Conservation (phyloP, 177 flowering plant genomes). For the Vitis hybrid region DNA sequence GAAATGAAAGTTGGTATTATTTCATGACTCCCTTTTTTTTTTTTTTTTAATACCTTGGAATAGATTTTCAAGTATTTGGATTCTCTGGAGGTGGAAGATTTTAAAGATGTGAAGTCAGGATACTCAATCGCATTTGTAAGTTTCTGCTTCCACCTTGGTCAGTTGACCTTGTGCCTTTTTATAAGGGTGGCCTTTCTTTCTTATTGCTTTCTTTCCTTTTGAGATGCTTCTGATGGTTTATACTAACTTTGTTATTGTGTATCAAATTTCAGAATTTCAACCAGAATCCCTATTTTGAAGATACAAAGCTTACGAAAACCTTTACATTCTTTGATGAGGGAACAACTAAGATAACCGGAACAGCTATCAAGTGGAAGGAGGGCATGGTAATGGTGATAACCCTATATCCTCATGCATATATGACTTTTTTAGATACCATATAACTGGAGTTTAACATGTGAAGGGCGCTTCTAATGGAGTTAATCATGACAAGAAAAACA, state of each 20-base stretch:
- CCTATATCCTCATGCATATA: background rate
- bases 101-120: conserved; percentile 35
- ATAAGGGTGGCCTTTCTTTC: background rate
- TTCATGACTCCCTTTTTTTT: background rate
- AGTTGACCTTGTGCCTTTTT: background rate
- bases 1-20: background rate
- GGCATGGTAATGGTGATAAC: conserved; percentile 26
- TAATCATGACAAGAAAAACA: conserved; percentile 28
- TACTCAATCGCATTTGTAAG: conserved; percentile 41
- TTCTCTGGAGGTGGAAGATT: conserved; percentile 37
- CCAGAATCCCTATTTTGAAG: conserved; percentile 36
- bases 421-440: background rate
- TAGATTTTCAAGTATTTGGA: conserved; percentile 34
- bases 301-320: conserved; percentile 29
- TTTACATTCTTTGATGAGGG: conserved; percentile 31
- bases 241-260: background rate
- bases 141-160: background rate
- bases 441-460: background rate
- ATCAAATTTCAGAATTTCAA: conserved; percentile 23
- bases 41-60: background rate
- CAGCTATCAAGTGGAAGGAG: conserved; percentile 36
- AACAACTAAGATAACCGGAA: conserved; percentile 27
- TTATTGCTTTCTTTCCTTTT: background rate
- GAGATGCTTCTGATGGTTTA: background rate
- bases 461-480: conserved; percentile 31